phyloP scores from a whole-genome alignment of 2,329 filamentous ascomycete species.

The Teratosphaeria gauchensis region DNA sequence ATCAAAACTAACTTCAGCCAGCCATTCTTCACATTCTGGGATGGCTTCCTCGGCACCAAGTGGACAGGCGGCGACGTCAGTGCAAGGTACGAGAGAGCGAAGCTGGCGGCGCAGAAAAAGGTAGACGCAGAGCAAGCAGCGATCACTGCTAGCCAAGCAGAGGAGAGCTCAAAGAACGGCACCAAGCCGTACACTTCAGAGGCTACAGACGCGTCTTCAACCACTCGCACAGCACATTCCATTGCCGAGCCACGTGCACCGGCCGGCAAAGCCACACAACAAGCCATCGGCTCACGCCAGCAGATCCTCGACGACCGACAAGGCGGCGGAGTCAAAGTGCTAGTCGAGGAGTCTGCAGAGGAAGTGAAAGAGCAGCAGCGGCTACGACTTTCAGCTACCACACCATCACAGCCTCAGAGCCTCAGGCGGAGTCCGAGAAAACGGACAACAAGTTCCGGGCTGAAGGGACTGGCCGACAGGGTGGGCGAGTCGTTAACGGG shows the following conservation, averaged over 20 bases:
- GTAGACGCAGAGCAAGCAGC: constrained; percentile 38
- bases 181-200: constrained; percentile 15
- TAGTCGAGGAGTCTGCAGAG: constrained; percentile 32
- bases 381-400: neutral
- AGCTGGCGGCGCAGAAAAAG: constrained; percentile 47
- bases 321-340: constrained; percentile 26
- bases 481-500: constrained; percentile 38
- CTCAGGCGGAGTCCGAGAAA: constrained; percentile 33
- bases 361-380: constrained; percentile 17
- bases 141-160: constrained; percentile 7
- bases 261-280: constrained; percentile 28
- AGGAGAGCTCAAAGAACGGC: constrained; percentile 6
- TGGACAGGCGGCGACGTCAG: constrained; percentile 63
- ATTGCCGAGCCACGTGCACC: constrained; percentile 18
- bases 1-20: constrained; percentile 84
- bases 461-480: constrained; percentile 37
- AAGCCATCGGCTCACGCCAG: constrained; percentile 31
- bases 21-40: constrained; percentile 95
- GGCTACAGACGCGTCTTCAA: constrained; percentile 12
- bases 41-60: constrained; percentile 68
- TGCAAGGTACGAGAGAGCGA: constrained; percentile 49
- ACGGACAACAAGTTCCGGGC: constrained; percentile 28
- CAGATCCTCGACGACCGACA: constrained; percentile 31
- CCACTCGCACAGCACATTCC: constrained; percentile 11
- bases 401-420: neutral